Conservation (phyloP, 1,139 yeast species). For the Ogataea hybrid region DNA sequence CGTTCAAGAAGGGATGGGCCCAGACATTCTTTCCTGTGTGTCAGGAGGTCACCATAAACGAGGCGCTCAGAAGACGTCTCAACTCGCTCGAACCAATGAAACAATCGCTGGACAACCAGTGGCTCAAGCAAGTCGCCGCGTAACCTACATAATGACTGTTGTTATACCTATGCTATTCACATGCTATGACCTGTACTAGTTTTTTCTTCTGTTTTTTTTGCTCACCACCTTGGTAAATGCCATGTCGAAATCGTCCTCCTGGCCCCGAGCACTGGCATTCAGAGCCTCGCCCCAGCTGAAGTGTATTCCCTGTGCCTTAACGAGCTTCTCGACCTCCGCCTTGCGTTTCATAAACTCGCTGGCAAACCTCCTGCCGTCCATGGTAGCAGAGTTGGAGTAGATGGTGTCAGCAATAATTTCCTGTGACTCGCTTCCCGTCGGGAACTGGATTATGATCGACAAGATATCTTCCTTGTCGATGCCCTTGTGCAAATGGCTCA, state of each 20-base stretch:
- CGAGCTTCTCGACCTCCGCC: slow-evolving; percentile 60
- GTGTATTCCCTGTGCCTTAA: slow-evolving; percentile 42
- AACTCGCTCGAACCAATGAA: slow-evolving; percentile 59
- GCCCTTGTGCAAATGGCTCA: slow-evolving; percentile 70
- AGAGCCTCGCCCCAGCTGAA: slow-evolving; percentile 69
- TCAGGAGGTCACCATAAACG: slow-evolving; percentile 89
- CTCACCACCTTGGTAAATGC: slow-evolving; percentile 61
- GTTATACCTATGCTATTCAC: slow-evolving; percentile 8
- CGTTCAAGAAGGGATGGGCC: slow-evolving; percentile 76
- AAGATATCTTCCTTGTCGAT: slow-evolving; percentile 76
- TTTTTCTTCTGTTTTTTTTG: slow-evolving; percentile 56
- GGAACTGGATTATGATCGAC: slow-evolving; percentile 77
- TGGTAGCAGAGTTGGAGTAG: slow-evolving; percentile 83
- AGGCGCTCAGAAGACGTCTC: slow-evolving; percentile 82
- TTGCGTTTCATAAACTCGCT: slow-evolving; percentile 83
- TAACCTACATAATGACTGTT: slow-evolving; percentile 7
- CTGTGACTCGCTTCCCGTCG: slow-evolving; percentile 66
- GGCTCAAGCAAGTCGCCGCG: slow-evolving; percentile 37
- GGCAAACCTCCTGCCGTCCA: slow-evolving; percentile 96
- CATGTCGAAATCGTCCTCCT: slow-evolving; percentile 75
- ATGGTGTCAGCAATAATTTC: slow-evolving; percentile 92
- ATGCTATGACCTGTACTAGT: slow-evolving; percentile 14
- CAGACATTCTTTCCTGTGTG: slow-evolving; percentile 73
- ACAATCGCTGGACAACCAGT: slow-evolving; percentile 45
- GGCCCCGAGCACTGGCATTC: slow-evolving; percentile 44